Evolutionary conservation across 768 basidiomycete species (phyloP), one percentile per base, ranked within the genome.

Genomic region (Erythrobasidium yunnanense): DNA sequence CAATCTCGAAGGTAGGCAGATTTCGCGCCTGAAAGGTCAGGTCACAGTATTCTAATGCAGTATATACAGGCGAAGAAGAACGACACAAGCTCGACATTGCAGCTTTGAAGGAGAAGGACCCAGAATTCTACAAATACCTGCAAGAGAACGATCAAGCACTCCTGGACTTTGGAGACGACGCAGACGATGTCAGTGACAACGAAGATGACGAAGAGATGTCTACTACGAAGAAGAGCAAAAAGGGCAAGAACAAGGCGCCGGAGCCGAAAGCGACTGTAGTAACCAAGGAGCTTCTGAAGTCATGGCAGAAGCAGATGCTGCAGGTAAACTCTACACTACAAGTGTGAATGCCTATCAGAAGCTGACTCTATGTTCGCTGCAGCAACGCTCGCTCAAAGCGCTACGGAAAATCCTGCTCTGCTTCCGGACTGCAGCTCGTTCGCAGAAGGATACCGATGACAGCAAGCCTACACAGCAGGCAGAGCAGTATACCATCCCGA

Each of bases 51-150:
- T 4, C 38, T 56, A 4, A 13, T 51, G 22, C 13, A 22, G 11
- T 54, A 23, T 42, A 67, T 70, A 35, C 74, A 85, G 87, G 86
- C 57, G 86, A 87, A 63, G 88, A 86, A 23, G 79, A 80, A 56
- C 77, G 80, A 3, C 93, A 96, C 79, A 78, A 90, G 67, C 76
- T 84, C 49, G 87, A 93, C 62, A 81, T 99, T 15, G 85, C 87
- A 38, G 85, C 87, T 73, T 82, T 99, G 34, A 88, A 88, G 1
- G 87, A 93, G 77, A 90, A 90, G 75, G 93, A 99, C 76, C 93
- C 93, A n/a, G 93, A 95, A 74, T 99, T 97, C 78, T 99, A 84
- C 85, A 90, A 92, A 57, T 99, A 92, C 75, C 81, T 99, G 1
- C 86, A 92, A 78, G 89, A 97, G 77, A 91, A 99, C 73, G 95